Base-by-base conservation (phyloP, 257 asterid species). In the Salvia hispanica region DNA sequence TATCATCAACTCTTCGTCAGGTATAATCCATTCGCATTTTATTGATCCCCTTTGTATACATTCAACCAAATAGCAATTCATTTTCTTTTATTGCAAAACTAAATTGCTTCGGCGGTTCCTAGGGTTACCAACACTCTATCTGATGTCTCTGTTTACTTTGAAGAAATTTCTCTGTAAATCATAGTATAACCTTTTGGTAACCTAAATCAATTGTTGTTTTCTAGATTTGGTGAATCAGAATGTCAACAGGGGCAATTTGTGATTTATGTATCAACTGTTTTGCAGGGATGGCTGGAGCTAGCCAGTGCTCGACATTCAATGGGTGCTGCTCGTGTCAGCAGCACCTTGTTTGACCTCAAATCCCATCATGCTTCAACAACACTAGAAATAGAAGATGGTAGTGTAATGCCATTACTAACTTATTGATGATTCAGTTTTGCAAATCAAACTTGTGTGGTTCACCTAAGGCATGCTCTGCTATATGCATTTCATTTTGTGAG, bases 221-320 rank as follows among this genome's bases (percentile, higher is more conserved):
- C 14, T 61, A 4, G 10, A 1, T 67, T 54, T n/a, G 71, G 45
- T 69, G 67, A 47, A 64, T 46, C 16, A 13, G 70, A 50, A 33
- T 33, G 16, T 15, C 12, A 36, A 37, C 9, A 13, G 36, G 54
- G 40, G 58, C 2, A 50, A 11, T 28, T 66, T 50, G 3, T 66
- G 57, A 54, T 72, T n/a, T 65, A 39, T 39, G 7, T 13, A 50
- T 34, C 25, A 63, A 46, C 2, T 56, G 63, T 76, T 48, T 55
- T 52, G 12, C 77, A 93, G 97, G 97, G 97, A 63, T 90, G 96
- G 96, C 77, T 93, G 66, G 97, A 93, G 44, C 77, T 90, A 67
- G 95, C 97, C 5, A 84, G 97, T 74, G 97, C 97, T 59, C 83
- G 97, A 57, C 90, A 81, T 69, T 90, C 95, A 1, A 90, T 93